These are phyloP conservation scores for Pythium sp. DNA, from an alignment of 352 stramenopile genomes.

Conservation along the genomic window DNA sequence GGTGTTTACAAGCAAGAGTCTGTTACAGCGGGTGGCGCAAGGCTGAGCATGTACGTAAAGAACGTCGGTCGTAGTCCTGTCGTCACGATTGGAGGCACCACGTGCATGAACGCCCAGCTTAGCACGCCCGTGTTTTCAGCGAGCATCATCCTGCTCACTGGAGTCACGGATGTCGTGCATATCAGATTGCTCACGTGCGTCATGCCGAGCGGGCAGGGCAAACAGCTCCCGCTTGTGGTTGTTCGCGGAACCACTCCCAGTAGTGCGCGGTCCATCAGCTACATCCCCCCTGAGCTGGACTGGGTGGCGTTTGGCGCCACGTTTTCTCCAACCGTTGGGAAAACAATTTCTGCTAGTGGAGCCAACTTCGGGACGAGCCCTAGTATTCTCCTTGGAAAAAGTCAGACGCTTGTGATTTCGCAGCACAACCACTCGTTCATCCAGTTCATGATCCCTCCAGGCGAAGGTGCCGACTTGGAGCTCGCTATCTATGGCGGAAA, in stretches of 20 bases:
- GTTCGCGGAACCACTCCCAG: slow-evolving; percentile 33
- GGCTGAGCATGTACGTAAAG: slow-evolving; percentile 49
- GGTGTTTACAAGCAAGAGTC: slow-evolving; percentile 38
- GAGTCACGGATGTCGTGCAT: slow-evolving; percentile 22
- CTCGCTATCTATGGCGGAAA: slow-evolving; percentile 43
- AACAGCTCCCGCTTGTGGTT: slow-evolving; percentile 33
- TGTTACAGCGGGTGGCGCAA: slow-evolving; percentile 40
- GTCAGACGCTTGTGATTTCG: slow-evolving; percentile 22
- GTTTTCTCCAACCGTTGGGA: slow-evolving; percentile 36
- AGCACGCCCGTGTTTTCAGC: slow-evolving; percentile 11
- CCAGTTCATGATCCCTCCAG: slow-evolving; percentile 42
- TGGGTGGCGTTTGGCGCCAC: slow-evolving; percentile 34
- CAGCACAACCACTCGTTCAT: slow-evolving; percentile 31
- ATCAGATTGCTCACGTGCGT: slow-evolving; percentile 44
- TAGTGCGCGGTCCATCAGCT: slow-evolving; percentile 46
- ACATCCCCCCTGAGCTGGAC: slow-evolving; percentile 42
- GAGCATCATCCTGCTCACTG: slow-evolving; percentile 17
- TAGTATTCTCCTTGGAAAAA: slow-evolving; percentile 21
- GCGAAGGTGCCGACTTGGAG: slow-evolving; percentile 37
- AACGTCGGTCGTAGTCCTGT: slow-evolving; percentile 43
- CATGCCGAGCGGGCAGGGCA: slow-evolving; percentile 46
- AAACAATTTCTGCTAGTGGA: slow-evolving; percentile 34
- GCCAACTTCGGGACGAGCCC: slow-evolving; percentile 45
- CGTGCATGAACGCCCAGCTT: slow-evolving; percentile 31
- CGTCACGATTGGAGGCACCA: slow-evolving; percentile 28